Percentiles rank a stretch among this genome's conserved stretches.
Conservation (phyloP, 768 basidiomycete genomes). For the Hirschioporus abietinus region DNA sequence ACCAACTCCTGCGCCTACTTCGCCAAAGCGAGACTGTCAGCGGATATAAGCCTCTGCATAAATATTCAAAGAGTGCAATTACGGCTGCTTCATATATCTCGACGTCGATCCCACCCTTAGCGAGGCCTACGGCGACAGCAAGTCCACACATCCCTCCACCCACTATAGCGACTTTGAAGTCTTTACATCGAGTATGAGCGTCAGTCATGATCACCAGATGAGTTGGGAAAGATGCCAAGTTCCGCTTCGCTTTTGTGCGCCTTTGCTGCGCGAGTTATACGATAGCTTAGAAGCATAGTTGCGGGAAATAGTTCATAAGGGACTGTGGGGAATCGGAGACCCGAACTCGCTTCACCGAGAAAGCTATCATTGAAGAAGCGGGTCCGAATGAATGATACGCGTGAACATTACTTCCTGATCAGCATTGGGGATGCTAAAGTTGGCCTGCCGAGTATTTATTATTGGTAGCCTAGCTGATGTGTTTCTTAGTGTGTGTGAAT, state of each 20-base stretch:
- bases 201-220: background rate
- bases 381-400: background rate
- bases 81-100: conserved; percentile 53
- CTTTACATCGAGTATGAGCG: conserved; percentile 20
- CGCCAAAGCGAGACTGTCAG: conserved; percentile 39
- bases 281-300: background rate
- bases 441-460: background rate
- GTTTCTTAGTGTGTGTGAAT: background rate
- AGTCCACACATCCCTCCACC: conserved; percentile 55
- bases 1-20: conserved; percentile 52
- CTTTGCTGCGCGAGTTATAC: background rate
- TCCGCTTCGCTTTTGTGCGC: too few species aligned
- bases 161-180: conserved; percentile 46
- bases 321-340: background rate
- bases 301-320: background rate
- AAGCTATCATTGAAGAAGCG: background rate
- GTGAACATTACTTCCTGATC: background rate
- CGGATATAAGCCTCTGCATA: conserved; percentile 3
- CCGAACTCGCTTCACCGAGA: background rate
- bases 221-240: background rate
- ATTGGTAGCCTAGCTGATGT: background rate
- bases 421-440: background rate
- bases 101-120: conserved; percentile 36
- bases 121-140: conserved; percentile 40
- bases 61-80: conserved; percentile 11